Base-by-base conservation (phyloP, 805 yeast species). In the Zygoascus flipseniorum region DNA sequence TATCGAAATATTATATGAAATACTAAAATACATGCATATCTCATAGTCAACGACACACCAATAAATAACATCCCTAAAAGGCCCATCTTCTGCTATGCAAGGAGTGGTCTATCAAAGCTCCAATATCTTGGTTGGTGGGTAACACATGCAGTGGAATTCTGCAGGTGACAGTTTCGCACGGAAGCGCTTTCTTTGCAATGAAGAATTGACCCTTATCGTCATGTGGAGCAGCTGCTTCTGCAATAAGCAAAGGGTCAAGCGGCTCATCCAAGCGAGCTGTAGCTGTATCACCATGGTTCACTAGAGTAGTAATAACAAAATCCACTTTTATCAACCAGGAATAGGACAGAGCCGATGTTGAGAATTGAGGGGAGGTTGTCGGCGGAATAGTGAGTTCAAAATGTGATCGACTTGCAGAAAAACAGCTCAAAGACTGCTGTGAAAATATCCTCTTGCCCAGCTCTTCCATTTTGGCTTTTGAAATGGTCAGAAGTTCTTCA, bases 41-140 rank as follows among this genome's bases (percentile, higher is more conserved):
- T 35, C 28, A 35, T 35, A 35, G 39, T 35, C 8, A 35, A 35
- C 8, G 39, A 35, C 39, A 35, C 13, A 35, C 16, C 5, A 35
- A 35, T 35, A 35, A 35, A 35, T 35, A 35, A 35, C 39, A 35
- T 11, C 39, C 4, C 39, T 51, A 57, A 16, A 55, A n/a, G 2
- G 44, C 14, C 54, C 60, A 54, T 42, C 53, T 49, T 14, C 58
- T 44, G 28, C 20, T 18, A 23, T 46, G 48, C 4, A 56, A 42
- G 10, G 57, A 45, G 47, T 57, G 58, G 35, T 57, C 63, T 10
- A 58, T 67, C 65, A 78, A 69, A 8, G 82, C 82, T 41, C 79
- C 79, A 56, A 76, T 72, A 56, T 73, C 76, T 43, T 71, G 69
- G 39, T 74, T 69, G 4, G 78, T 65, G 1, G 82, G 80, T 16